These are phyloP conservation scores for Leccinum arenicola DNA, from an alignment of 768 basidiomycete genomes.

Conservation along the genomic window DNA sequence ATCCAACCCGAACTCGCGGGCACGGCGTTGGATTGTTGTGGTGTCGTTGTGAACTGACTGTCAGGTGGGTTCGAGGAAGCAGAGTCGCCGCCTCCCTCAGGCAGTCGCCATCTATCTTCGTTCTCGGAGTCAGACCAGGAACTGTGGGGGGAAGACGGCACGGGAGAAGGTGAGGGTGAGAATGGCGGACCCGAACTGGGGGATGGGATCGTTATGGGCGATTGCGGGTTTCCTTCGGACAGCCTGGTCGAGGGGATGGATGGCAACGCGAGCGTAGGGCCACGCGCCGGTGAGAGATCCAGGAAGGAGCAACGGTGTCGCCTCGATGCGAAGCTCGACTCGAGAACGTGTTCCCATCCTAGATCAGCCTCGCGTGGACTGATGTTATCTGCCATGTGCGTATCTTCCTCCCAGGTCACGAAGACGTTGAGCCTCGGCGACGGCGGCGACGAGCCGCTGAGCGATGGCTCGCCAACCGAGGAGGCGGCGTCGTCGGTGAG, in stretches of 20 bases:
- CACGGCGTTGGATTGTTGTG: not conserved
- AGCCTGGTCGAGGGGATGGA: slow-evolving; percentile 27
- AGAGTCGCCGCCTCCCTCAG: not conserved
- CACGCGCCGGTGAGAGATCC: not conserved
- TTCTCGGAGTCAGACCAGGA: slow-evolving; percentile 13
- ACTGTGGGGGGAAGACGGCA: slow-evolving; percentile 6
- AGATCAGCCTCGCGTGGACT: not conserved
- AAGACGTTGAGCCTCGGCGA: slow-evolving; percentile 18
- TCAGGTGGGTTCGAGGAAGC: not conserved
- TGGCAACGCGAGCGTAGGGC: slow-evolving; percentile 16
- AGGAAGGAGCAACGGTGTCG: slow-evolving; percentile 3
- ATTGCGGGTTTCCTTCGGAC: slow-evolving; percentile 21
- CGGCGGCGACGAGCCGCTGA: slow-evolving; percentile 17
- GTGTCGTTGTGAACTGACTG: not conserved
- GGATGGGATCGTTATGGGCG: slow-evolving; percentile 26
- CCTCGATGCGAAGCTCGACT: slow-evolving; percentile 8
- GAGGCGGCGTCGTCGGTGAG: slow-evolving; percentile 16
- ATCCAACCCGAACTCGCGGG: not conserved
- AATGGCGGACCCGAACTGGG: slow-evolving; percentile 15
- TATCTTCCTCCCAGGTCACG: slow-evolving; percentile 15
- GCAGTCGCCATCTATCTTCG: slow-evolving; percentile 9
- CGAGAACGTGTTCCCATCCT: slow-evolving; percentile 17
- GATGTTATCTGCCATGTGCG: slow-evolving; percentile 7
- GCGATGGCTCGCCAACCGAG: slow-evolving; percentile 17
- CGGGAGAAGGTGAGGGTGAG: slow-evolving; percentile 18